phyloP scores from a whole-genome alignment of 75 land plant genomes.

The Larix kaempferi region DNA sequence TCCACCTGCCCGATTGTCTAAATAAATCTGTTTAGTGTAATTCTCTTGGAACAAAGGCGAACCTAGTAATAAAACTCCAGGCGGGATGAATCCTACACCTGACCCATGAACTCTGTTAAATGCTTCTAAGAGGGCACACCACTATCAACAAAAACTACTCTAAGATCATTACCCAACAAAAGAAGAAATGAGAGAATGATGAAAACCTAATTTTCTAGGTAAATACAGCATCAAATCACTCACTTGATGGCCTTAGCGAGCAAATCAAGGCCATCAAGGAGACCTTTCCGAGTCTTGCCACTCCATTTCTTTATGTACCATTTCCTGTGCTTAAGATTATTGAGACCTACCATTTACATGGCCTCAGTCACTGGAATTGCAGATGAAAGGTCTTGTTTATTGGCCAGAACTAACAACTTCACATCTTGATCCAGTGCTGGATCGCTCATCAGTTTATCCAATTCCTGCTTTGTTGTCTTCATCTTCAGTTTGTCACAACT shows the following conservation, averaged over 20 bases:
- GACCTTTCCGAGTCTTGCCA: conserved; percentile 35
- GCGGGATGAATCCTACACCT: no score
- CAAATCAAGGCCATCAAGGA: conserved; percentile 39
- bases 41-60: no score
- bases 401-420: conserved; percentile 24
- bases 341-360: conserved; percentile 18
- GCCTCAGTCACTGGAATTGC: conserved; percentile 24
- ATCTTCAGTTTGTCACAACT: conserved; percentile 27
- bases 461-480: conserved; percentile 29
- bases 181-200: no score
- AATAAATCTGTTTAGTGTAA: no score
- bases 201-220: no score
- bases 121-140: no score
- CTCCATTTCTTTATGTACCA: conserved; percentile 28
- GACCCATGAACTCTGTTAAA: no score
- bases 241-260: conserved; percentile 25
- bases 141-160: no score
- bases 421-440: conserved; percentile 16
- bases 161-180: no score
- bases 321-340: conserved; percentile 5
- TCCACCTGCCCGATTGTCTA: no score
- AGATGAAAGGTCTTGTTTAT: conserved; percentile 22
- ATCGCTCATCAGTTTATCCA: conserved; percentile 23
- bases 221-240: not conserved
- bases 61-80: no score